phyloP scores from a whole-genome alignment of 495 filamentous ascomycete species.

The Penicillium tannophilum region DNA sequence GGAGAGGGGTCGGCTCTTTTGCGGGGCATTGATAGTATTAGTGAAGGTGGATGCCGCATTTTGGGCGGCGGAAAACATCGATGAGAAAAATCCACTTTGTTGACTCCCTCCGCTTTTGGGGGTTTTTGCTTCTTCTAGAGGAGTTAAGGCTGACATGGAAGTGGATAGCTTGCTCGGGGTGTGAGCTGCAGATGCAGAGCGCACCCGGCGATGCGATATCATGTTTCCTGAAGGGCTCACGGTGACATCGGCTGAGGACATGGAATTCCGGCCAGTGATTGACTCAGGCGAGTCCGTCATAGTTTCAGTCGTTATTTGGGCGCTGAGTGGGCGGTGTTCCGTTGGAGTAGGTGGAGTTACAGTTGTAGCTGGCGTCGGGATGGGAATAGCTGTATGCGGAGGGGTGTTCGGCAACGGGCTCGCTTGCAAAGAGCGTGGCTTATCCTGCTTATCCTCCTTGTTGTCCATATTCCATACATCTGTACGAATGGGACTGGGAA shows the following conservation, averaged over 20 bases:
- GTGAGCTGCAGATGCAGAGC: constrained; percentile 65
- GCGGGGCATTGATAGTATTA: constrained; percentile 71
- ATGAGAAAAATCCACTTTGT: constrained; percentile 83
- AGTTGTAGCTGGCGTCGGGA: constrained; percentile 50
- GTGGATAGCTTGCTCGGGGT: constrained; percentile 91
- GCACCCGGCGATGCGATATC: constrained; percentile 71
- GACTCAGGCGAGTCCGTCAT: constrained; percentile 43
- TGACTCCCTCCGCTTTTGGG: constrained; percentile 41
- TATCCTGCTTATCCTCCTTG: constrained; percentile 32
- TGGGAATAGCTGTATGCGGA: constrained; percentile 41
- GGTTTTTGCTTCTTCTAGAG: constrained; percentile 62
- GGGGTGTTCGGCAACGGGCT: constrained; percentile 45
- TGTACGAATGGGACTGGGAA: constrained; percentile 42
- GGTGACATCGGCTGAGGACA: constrained; percentile 34
- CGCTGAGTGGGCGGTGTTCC: constrained; percentile 27
- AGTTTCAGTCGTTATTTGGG: constrained; percentile 25
- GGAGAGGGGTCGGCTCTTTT: constrained; percentile 39
- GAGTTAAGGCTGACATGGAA: constrained; percentile 71
- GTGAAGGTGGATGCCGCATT: constrained; percentile 87
- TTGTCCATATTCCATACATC: constrained; percentile 20
- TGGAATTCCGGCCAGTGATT: constrained; percentile 30
- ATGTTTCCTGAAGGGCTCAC: constrained; percentile 66
- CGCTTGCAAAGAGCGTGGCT: constrained; percentile 25
- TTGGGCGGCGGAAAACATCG: constrained; percentile 89
- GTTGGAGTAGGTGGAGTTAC: constrained; percentile 59